Conservation (phyloP, 2,329 filamentous ascomycete genomes). For the Didymella pinodella region DNA sequence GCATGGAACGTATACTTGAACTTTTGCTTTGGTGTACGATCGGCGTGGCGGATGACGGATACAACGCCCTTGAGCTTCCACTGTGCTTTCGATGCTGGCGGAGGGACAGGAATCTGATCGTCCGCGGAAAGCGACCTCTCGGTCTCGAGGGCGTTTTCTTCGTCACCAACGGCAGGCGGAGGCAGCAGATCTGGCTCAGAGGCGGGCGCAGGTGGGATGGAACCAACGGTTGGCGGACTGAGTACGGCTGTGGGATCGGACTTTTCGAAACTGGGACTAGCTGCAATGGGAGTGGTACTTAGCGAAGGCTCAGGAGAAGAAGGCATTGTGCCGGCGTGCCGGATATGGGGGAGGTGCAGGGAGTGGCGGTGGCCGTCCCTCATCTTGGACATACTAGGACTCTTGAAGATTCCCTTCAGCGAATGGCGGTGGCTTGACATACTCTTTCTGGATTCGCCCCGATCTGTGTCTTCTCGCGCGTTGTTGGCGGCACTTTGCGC, state of each 20-base stretch:
- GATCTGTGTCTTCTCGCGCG: slow-evolving; percentile 32
- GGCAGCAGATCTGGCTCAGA: slow-evolving; percentile 47
- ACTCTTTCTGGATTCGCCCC: slow-evolving; percentile 42
- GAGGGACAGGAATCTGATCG: slow-evolving; percentile 50
- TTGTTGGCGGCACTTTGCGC: slow-evolving; percentile 52
- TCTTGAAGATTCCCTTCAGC: slow-evolving; percentile 69
- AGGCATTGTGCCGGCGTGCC: slow-evolving; percentile 47
- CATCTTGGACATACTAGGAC: slow-evolving; percentile 69
- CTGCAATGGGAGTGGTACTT: slow-evolving; percentile 53
- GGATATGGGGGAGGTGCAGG: slow-evolving; percentile 47
- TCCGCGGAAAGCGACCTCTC: slow-evolving; percentile 46
- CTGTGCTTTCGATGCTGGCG: slow-evolving; percentile 78
- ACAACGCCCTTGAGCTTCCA: slow-evolving; percentile 99
- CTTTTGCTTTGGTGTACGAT: slow-evolving; percentile 97
- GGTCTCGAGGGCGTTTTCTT: slow-evolving; percentile 30
- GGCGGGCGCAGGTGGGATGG: slow-evolving; percentile 28
- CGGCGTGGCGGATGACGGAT: slow-evolving; percentile 93
- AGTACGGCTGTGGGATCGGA: slow-evolving; percentile 32
- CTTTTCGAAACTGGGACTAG: slow-evolving; percentile 55
- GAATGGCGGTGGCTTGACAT: slow-evolving; percentile 51
- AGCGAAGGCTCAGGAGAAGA: slow-evolving; percentile 57
- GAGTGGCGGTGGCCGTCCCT: slow-evolving; percentile 56
- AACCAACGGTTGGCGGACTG: slow-evolving; percentile 25
- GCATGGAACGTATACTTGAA: slow-evolving; percentile 99
- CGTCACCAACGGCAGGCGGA: slow-evolving; percentile 38